Base-by-base conservation (phyloP, 2,329 filamentous ascomycete species). In the Fusarium stilboides region DNA sequence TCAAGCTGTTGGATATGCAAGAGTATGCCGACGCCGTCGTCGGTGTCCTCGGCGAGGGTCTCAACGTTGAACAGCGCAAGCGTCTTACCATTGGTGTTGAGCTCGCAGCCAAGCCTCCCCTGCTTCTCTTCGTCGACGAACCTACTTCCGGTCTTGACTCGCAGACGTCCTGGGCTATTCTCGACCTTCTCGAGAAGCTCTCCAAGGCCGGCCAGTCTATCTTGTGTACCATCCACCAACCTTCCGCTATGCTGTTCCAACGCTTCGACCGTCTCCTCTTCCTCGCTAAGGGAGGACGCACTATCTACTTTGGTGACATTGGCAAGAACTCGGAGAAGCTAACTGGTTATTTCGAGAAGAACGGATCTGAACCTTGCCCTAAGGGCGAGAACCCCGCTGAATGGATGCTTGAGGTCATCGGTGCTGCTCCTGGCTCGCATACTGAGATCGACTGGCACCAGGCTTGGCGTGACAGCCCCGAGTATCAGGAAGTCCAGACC, bases 161-260 rank as follows among this genome's bases (percentile, higher is more conserved):
- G 3, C 83, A 89, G 82, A 89, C 86, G 34, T 89, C 90, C 8
- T 93, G 90, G 82, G 91, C 91, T 74, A 92, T 93, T 59, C 87
- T 92, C 19, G 88, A 89, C 26, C 90, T 93, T 77, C 80, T 93
- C 12, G 87, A 88, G 56, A 93, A 92, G 69, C 82, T 91, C 2
- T 83, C 87, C 5, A 78, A 84, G 56, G 80, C 78, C 6, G 84
- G 84, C 7, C 84, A 87, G 68, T 82, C 84, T 12, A 80, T 87
- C 14, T 74, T 87, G 0, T 84, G 83, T 55, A 87, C 85, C 5
- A 86, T 87, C 37, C 85, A 87, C 68, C 85, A 87, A 66, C 85
- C 85, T 3, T 82, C 79, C 1, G 74, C 74, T 0, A 75, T 75
- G 74, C 65, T 75, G 34, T 75, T 75, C 31, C 78, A 82, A 62